Percentiles rank a stretch among this genome's conserved stretches.
Evolutionary conservation across 2,329 filamentous ascomycete species (phyloP).

Genomic region (Tolypocladium sp.): DNA sequence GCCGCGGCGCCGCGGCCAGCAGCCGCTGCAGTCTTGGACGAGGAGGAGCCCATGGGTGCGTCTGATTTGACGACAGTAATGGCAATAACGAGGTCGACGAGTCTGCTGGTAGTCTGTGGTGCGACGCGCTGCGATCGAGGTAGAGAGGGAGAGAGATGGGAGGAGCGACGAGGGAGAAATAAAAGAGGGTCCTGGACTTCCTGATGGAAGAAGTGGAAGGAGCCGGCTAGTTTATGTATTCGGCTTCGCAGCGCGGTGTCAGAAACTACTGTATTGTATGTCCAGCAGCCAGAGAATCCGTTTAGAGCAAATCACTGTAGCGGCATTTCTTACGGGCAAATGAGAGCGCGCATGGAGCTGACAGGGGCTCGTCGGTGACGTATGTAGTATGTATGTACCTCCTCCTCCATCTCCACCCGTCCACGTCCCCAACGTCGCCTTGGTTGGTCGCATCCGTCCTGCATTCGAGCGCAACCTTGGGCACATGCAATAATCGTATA

Average conservation of each 20-base stretch:
- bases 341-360: neutral
- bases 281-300: neutral
- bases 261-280: neutral
- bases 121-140: neutral
- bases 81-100: neutral
- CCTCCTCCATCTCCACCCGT: neutral
- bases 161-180: neutral
- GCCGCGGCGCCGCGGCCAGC: constrained; percentile 17
- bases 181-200: neutral
- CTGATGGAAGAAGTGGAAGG: too few species aligned
- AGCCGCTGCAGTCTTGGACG: constrained; percentile 31
- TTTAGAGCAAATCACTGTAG: too few species aligned
- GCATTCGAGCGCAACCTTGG: neutral
- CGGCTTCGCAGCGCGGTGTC: neutral
- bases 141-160: neutral
- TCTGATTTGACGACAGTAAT: neutral
- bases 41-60: constrained; percentile 31
- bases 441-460: too few species aligned
- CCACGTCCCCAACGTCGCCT: too few species aligned
- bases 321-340: neutral
- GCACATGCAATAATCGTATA: too few species aligned
- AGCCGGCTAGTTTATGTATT: too few species aligned
- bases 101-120: neutral
- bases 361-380: neutral
- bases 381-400: too few species aligned